Conservation (phyloP, 495 filamentous ascomycete species). For the Xylaria castorea region DNA sequence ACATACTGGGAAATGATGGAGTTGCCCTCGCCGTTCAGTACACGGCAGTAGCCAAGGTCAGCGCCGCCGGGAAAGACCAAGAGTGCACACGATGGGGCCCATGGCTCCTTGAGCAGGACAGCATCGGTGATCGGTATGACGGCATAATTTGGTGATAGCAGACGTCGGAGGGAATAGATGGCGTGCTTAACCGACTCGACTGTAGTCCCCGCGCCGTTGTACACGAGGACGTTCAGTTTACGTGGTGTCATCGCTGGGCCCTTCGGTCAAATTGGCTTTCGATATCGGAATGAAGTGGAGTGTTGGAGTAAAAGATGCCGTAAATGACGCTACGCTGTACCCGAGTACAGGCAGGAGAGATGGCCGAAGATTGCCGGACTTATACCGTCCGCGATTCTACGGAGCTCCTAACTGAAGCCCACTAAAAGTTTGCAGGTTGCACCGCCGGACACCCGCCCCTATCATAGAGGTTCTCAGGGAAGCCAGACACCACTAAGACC, state of each 20-base stretch:
- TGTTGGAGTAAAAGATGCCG: background rate
- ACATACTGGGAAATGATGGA: slow-evolving; percentile 83
- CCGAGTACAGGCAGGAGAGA: slow-evolving; percentile 9
- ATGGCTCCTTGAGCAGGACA: slow-evolving; percentile 88
- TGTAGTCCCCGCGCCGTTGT: slow-evolving; percentile 85
- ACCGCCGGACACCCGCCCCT: slow-evolving; percentile 3
- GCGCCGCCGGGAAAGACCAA: slow-evolving; percentile 95
- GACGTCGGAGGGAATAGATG: slow-evolving; percentile 83
- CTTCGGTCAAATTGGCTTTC: slow-evolving; percentile 40
- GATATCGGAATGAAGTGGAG: slow-evolving; percentile 2
- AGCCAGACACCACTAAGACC: background rate
- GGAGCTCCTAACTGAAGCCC: slow-evolving; percentile 1
- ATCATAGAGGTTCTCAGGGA: background rate
- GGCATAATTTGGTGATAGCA: slow-evolving; percentile 93
- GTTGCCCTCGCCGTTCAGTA: slow-evolving; percentile 88
- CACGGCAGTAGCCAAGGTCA: slow-evolving; percentile 88
- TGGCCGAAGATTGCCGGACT: slow-evolving; percentile 16
- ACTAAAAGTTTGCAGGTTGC: slow-evolving; percentile 5
- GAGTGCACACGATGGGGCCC: slow-evolving; percentile 83
- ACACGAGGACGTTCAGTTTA: slow-evolving; percentile 86
- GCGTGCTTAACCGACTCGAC: slow-evolving; percentile 88
- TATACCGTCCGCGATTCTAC: background rate
- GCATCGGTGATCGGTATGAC: slow-evolving; percentile 83
- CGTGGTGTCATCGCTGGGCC: slow-evolving; percentile 56
- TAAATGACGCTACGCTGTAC: background rate